phyloP scores from a whole-genome alignment of 1,139 yeast genomes.

The Candida anutae region DNA sequence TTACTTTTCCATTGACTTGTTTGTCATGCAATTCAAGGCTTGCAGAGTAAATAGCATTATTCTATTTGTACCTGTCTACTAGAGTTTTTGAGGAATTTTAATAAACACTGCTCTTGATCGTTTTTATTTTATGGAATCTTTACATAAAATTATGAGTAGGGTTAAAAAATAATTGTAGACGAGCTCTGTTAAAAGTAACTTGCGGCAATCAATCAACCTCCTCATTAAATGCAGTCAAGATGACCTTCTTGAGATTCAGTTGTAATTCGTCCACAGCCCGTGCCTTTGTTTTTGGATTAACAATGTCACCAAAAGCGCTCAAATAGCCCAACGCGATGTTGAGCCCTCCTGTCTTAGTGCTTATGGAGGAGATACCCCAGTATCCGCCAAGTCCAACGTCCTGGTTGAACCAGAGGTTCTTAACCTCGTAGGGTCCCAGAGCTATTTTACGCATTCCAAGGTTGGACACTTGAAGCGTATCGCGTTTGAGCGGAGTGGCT shows the following conservation, averaged over 20 bases:
- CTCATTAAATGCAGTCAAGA: no score
- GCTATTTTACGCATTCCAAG: conserved; percentile 13
- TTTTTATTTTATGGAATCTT: no score
- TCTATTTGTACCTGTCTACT: no score
- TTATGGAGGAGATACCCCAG: conserved; percentile 14
- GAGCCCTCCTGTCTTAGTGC: conserved; percentile 15
- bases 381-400: conserved; percentile 14
- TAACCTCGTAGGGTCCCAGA: conserved; percentile 10
- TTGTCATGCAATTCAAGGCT: no score
- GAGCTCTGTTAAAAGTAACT: no score
- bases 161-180: no score
- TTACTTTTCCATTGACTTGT: no score
- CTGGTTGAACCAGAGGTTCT: conserved; percentile 20
- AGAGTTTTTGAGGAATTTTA: no score
- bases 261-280: conserved; percentile 1
- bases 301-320: conserved; percentile 8
- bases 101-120: no score
- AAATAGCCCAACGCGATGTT: conserved; percentile 14
- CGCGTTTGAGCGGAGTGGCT: conserved; percentile 2
- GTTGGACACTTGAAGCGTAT: conserved; percentile 21
- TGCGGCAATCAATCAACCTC: no score
- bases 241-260: background rate
- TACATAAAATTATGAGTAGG: no score
- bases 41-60: no score
- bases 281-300: conserved; percentile 1